A percentile compares a stretch with the other conserved stretches of the same genome.
phyloP scores from a whole-genome alignment of 768 basidiomycete genomes.

The Suillus bovinus region DNA sequence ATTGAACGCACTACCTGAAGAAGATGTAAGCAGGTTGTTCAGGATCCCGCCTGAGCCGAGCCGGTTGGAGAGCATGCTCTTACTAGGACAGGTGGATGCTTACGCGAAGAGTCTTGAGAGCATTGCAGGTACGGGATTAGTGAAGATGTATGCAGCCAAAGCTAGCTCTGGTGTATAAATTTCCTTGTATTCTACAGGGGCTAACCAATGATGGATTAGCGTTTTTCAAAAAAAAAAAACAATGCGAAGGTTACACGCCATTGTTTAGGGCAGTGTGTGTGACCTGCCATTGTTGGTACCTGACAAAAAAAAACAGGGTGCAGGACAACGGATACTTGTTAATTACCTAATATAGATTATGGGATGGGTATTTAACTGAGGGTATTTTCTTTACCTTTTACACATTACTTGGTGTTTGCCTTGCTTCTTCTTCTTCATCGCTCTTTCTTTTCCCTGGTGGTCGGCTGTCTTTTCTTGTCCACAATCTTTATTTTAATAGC shows the following conservation, averaged over 20 bases:
- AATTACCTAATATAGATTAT: constrained; percentile 1
- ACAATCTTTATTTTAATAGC: constrained; percentile 6
- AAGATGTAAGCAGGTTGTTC: constrained; percentile 81
- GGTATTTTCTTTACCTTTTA: constrained; percentile 13
- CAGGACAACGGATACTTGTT: no score
- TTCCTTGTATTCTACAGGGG: not conserved
- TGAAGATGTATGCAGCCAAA: constrained; percentile 83
- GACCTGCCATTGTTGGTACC: not conserved
- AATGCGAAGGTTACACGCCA: not conserved
- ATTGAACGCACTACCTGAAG: constrained; percentile 82
- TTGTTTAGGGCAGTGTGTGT: not conserved
- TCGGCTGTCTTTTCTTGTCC: constrained; percentile 9
- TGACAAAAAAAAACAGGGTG: no score
- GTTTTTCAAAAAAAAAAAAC: no score
- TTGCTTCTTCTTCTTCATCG: constrained; percentile 3
- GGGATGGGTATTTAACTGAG: not conserved
- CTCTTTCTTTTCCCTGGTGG: constrained; percentile 9
- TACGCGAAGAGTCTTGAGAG: constrained; percentile 77
- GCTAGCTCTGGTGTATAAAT: constrained; percentile 26
- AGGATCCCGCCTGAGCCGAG: constrained; percentile 89
- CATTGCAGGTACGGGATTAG: constrained; percentile 58
- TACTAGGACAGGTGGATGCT: constrained; percentile 86
- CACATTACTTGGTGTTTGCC: constrained; percentile 8
- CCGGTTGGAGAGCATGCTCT: constrained; percentile 81
- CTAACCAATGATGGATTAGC: not conserved